Evolutionary conservation across 768 basidiomycete genomes (phyloP).

Genomic region (Ramaria sp.): DNA sequence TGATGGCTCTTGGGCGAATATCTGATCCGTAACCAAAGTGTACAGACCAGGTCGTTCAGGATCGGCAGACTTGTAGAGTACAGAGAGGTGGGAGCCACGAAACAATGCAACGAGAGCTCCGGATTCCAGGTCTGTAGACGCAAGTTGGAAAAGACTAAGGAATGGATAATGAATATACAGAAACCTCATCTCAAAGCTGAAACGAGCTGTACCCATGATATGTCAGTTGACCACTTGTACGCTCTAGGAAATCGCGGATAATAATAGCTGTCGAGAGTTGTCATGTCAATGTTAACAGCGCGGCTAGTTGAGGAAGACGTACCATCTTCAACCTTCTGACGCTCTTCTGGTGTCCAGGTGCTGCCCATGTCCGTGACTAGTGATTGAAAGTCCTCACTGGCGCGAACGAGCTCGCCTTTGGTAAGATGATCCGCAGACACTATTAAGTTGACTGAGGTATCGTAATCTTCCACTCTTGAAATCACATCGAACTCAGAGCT

Average conservation of each 20-base stretch:
- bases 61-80: constrained; percentile 56
- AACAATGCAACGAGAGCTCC: constrained; percentile 77
- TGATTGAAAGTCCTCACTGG: constrained; percentile 19
- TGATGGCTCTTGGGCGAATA: constrained; percentile 64
- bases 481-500: constrained; percentile 49
- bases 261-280: constrained; percentile 41
- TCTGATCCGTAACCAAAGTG: constrained; percentile 76
- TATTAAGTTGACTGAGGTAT: constrained; percentile 60
- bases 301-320: constrained; percentile 14
- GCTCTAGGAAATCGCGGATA: constrained; percentile 58
- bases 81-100: constrained; percentile 82
- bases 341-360: constrained; percentile 42
- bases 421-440: constrained; percentile 73
- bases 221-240: constrained; percentile 72
- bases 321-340: constrained; percentile 64
- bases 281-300: constrained; percentile 1
- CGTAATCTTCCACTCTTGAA: constrained; percentile 51
- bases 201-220: constrained; percentile 49
- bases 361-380: constrained; percentile 16
- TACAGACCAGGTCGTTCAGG: constrained; percentile 40
- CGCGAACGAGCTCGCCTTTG: constrained; percentile 45
- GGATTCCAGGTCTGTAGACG: constrained; percentile 28
- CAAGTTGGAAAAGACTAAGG: constrained; percentile 54
- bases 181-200: neutral
- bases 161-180: neutral